Evolutionary conservation across 129 eudicot genomes (phyloP).

Genomic region (Sambucus nigra): DNA sequence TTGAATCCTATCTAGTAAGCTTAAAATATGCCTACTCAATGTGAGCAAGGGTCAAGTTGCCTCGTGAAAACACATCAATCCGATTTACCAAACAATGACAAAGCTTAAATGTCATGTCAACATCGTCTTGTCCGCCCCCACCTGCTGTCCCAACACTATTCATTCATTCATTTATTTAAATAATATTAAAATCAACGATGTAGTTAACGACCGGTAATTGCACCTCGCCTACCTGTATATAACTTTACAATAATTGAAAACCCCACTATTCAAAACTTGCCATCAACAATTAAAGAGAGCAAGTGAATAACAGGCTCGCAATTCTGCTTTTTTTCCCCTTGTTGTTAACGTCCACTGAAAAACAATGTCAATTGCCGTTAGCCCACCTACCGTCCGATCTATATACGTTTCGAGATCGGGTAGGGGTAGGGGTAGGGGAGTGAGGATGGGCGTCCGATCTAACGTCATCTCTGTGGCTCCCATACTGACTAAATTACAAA

Average conservation of each 20-base stretch:
- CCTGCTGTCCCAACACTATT: background rate
- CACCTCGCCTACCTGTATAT: background rate
- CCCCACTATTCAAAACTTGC: slow-evolving; percentile 12
- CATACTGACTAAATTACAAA: slow-evolving; percentile 38
- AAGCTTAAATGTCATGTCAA: background rate
- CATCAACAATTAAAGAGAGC: slow-evolving; percentile 22
- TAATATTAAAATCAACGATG: background rate
- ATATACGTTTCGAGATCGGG: slow-evolving; percentile 20
- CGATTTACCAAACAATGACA: background rate
- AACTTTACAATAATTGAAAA: background rate
- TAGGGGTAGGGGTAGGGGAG: slow-evolving; percentile 9
- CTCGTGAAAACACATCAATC: background rate
- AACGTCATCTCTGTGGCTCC: slow-evolving; percentile 31
- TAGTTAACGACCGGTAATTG: background rate
- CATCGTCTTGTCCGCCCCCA: slow-evolving; percentile 29
- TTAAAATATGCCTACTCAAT: too few species aligned
- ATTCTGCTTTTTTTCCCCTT: slow-evolving; percentile 2
- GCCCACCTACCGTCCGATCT: slow-evolving; percentile 37
- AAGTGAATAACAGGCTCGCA: slow-evolving; percentile 8
- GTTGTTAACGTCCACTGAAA: slow-evolving; percentile 22
- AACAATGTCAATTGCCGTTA: slow-evolving; percentile 31
- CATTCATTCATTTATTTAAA: background rate
- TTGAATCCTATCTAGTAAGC: too few species aligned
- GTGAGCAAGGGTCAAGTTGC: too few species aligned
- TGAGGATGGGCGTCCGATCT: slow-evolving; percentile 43